phyloP scores from a whole-genome alignment of 2,329 filamentous ascomycete genomes.

The Fusarium newnesense region DNA sequence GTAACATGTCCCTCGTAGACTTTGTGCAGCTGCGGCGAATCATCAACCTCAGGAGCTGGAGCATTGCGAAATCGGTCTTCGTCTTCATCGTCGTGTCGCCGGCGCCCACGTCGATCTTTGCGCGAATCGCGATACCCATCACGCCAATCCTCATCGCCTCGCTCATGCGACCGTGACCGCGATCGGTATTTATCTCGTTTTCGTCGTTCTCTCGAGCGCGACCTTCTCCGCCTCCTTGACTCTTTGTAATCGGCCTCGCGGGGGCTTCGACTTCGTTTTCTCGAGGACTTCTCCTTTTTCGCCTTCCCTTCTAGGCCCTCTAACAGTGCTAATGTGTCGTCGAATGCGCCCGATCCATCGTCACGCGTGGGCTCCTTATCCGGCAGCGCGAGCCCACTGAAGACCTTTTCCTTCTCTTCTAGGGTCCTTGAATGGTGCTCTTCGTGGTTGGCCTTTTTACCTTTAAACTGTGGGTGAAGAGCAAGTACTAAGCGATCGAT shows the following conservation, averaged over 20 bases:
- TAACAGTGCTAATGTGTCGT: conserved; percentile 92
- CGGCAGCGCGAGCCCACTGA: conserved; percentile 87
- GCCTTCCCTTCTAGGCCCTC: conserved; percentile 82
- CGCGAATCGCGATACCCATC: conserved; percentile 47
- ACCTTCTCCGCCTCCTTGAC: conserved; percentile 54
- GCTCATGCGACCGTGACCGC: conserved; percentile 52
- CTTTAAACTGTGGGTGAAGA: conserved; percentile 91
- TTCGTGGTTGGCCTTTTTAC: conserved; percentile 51
- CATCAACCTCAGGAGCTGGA: conserved; percentile 80
- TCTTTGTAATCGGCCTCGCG: conserved; percentile 56
- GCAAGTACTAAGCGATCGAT: conserved; percentile 88
- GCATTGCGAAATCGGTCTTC: conserved; percentile 69
- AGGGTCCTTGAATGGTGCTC: conserved; percentile 56
- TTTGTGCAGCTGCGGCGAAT: conserved; percentile 83
- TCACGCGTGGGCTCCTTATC: conserved; percentile 69
- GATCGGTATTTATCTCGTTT: conserved; percentile 50
- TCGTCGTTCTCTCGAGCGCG: conserved; percentile 55
- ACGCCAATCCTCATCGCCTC: conserved; percentile 59
- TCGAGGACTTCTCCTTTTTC: conserved; percentile 58
- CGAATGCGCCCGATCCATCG: conserved; percentile 73
- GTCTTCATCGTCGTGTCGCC: conserved; percentile 56
- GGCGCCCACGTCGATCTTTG: conserved; percentile 50
- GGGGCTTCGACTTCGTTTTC: conserved; percentile 70
- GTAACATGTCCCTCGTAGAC: conserved; percentile 91
- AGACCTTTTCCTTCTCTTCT: conserved; percentile 85